A percentile compares a stretch with the other conserved stretches of the same genome.
Conservation (phyloP, 2,329 filamentous ascomycete genomes). For the Epichloe amarillans region DNA sequence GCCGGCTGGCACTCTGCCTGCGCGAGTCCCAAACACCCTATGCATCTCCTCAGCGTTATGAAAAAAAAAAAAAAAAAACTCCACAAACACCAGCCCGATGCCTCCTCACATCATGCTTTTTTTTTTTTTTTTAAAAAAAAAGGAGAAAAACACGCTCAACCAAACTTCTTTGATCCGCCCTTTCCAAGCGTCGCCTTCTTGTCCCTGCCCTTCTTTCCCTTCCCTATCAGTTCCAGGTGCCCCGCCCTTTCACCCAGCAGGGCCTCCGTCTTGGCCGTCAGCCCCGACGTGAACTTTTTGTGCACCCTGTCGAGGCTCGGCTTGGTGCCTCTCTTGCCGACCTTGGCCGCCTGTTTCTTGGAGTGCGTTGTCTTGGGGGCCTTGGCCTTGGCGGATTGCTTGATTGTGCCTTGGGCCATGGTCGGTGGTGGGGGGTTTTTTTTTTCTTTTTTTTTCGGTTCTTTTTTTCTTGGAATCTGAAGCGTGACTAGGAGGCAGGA, state of each 20-base stretch:
- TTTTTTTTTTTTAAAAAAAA: no score
- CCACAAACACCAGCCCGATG: no score
- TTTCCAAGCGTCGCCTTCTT: constrained; percentile 26
- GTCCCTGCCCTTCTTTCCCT: constrained; percentile 33
- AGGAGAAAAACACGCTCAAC: constrained; percentile 9
- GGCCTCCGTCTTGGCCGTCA: constrained; percentile 41
- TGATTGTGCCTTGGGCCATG: constrained; percentile 44
- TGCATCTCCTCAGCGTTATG: no score
- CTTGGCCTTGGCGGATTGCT: constrained; percentile 30
- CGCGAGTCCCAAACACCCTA: no score
- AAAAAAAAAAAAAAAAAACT: no score
- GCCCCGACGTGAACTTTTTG: constrained; percentile 42
- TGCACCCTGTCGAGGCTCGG: constrained; percentile 37
- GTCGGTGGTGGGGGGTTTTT: neutral
- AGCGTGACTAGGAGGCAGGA: neutral
- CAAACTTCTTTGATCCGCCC: constrained; percentile 43
- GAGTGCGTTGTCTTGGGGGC: constrained; percentile 27
- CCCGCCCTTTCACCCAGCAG: constrained; percentile 46
- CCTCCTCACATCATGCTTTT: no score
- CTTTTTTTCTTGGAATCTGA: neutral
- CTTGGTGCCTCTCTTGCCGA: constrained; percentile 35
- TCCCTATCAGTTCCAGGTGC: constrained; percentile 46
- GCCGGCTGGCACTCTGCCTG: no score
- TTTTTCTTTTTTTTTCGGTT: no score
- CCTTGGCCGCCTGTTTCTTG: constrained; percentile 30